Base-by-base conservation (phyloP, 352 stramenopile species). In the Pythium insidiosum region DNA sequence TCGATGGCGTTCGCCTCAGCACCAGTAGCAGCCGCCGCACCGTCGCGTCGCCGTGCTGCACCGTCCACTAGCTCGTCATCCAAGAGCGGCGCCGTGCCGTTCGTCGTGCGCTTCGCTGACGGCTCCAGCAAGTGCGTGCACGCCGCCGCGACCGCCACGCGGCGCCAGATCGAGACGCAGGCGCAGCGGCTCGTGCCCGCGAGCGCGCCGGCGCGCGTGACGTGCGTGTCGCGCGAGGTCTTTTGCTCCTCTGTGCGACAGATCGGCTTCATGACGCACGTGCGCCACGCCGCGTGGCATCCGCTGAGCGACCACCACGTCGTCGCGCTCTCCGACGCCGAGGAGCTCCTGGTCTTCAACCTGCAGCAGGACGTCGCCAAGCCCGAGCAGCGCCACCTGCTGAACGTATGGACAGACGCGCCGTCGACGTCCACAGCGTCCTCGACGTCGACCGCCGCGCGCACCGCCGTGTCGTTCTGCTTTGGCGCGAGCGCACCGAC, bases 271-370 rank as follows among this genome's bases (percentile, higher is more conserved):
- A 84, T 85, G 33, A 54, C 58, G 19, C 67, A 50, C 34, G 68
- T 86, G 33, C 50, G 58, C 21, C 68, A 88, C 33, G 73, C 59
- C 1, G 56, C 64, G 22, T 91, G 79, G 79, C 76, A 91, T 34
- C 69, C 76, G 18, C 64, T 88, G 9, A 88, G 76, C 44, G 70
- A 86, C 57, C 53, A 43, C 23, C 79, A 91, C 41, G 16, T 89
- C n/a, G 70, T 81, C 18, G 68, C 84, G 42, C 61, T 91, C 22
- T 85, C 72, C 20, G 76, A 88, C 43, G 71, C 66, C 0, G 79
- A 91, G 31, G 79, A 91, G 52, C 43, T 91, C n/a, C 56, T 61
- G 19, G 45, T 91, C 15, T 87, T 86, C 37, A 81, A 84, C 55
- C 65, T 76, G 18, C 49, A 58, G 12, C 63, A 79, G 24, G 75